phyloP scores from a whole-genome alignment of 306 rosid genomes.

The Vigna radiata region DNA sequence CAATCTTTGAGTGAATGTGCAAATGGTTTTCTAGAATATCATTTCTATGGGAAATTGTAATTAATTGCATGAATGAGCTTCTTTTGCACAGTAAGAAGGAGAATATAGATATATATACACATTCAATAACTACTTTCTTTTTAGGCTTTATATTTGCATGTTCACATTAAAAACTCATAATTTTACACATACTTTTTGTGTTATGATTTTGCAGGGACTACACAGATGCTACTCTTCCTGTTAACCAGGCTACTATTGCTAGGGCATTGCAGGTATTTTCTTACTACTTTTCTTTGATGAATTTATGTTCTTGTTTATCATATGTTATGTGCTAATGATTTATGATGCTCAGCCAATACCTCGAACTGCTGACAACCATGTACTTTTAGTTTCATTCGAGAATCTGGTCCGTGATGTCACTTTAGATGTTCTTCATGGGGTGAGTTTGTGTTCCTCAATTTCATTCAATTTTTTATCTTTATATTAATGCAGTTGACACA shows the following conservation, averaged over 20 bases:
- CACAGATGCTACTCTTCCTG: conserved; percentile 89
- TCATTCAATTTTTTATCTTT: not conserved
- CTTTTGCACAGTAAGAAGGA: too few relatives aligned
- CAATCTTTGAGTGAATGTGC: too few relatives aligned
- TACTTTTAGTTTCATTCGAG: conserved; percentile 85
- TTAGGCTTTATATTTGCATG: too few relatives aligned
- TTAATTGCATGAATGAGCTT: too few relatives aligned
- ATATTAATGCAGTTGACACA: not conserved
- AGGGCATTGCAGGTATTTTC: conserved; percentile 68
- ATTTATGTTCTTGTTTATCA: conserved; percentile 5
- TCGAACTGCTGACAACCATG: conserved; percentile 62
- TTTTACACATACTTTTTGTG: not conserved
- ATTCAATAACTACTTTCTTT: too few relatives aligned
- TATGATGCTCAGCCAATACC: conserved; percentile 65
- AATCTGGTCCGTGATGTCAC: conserved; percentile 92
- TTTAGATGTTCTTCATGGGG: conserved; percentile 80
- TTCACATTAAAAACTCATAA: not conserved
- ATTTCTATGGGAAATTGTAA: too few relatives aligned
- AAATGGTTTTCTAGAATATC: too few relatives aligned
- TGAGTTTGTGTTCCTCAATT: conserved; percentile 42
- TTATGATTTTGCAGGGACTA: conserved; percentile 66
- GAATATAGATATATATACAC: too few relatives aligned
- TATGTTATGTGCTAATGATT: conserved; percentile 42
- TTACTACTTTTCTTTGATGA: conserved; percentile 2
- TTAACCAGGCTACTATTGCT: conserved; percentile 81